phyloP scores from a whole-genome alignment of 345 rosid species.

The Gossypium australe region DNA sequence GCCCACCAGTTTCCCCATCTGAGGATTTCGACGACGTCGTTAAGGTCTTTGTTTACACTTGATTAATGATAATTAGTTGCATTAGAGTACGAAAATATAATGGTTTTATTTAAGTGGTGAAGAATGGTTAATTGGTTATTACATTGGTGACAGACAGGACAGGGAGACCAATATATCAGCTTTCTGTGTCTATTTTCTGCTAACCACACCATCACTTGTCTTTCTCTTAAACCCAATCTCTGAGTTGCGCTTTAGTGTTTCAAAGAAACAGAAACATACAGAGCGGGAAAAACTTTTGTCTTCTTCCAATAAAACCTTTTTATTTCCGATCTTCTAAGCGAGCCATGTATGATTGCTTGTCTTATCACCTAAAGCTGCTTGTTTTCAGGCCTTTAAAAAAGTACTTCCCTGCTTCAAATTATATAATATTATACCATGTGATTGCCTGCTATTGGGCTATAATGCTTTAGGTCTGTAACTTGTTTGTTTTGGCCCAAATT shows the following conservation, averaged over 20 bases:
- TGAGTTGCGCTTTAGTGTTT: neutral
- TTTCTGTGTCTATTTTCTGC: slow-evolving; percentile 15
- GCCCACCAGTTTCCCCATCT: slow-evolving; percentile 80
- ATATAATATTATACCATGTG: neutral
- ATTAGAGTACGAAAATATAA: no score
- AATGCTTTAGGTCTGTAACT: neutral
- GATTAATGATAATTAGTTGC: neutral
- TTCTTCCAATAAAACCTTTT: slow-evolving; percentile 31
- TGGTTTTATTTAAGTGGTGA: neutral
- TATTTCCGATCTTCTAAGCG: slow-evolving; percentile 14
- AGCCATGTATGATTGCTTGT: neutral
- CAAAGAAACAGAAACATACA: slow-evolving; percentile 8
- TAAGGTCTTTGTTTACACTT: slow-evolving; percentile 40
- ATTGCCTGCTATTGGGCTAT: neutral
- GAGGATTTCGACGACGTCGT: slow-evolving; percentile 89
- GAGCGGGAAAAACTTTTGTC: slow-evolving; percentile 23
- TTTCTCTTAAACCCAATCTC: neutral
- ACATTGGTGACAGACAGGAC: slow-evolving; percentile 11
- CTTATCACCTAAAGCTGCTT: slow-evolving; percentile 17
- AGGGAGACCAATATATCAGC: slow-evolving; percentile 21
- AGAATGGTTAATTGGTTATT: no score
- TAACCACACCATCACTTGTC: slow-evolving; percentile 8
- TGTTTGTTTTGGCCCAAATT: neutral
- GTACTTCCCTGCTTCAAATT: neutral
- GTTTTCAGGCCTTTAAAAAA: slow-evolving; percentile 2